These are phyloP conservation scores for Solanum lycopersicoides DNA, from an alignment of 257 asterid species.

Conservation along the genomic window DNA sequence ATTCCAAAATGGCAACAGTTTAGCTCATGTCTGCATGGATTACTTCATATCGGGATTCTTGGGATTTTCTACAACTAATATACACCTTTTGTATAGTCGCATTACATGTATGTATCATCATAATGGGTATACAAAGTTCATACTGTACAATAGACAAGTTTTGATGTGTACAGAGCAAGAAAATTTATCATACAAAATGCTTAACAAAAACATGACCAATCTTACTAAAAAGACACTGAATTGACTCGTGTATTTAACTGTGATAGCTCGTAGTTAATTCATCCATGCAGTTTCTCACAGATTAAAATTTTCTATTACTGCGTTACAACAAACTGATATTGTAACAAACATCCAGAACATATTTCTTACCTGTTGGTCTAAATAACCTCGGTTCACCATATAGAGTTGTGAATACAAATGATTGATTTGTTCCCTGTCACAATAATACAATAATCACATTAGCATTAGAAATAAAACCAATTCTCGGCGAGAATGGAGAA, in stretches of 20 bases:
- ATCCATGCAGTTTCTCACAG: not conserved
- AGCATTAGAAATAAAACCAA: not conserved
- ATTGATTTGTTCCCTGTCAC: conserved; percentile 72
- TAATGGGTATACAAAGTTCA: not conserved
- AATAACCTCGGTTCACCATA: conserved; percentile 91
- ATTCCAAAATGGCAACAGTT: not conserved
- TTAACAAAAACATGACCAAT: not conserved
- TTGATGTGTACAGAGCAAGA: not conserved
- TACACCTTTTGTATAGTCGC: not conserved
- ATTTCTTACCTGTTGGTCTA: conserved; percentile 75
- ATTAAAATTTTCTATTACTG: not conserved
- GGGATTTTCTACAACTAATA: not conserved
- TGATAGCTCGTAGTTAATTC: not conserved
- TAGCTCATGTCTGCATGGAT: not conserved
- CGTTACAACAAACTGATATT: not conserved
- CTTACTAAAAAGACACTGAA: not conserved
- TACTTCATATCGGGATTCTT: not conserved
- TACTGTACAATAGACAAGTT: not conserved
- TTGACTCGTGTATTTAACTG: not conserved
- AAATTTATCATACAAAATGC: not conserved
- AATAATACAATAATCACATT: not conserved
- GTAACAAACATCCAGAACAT: not conserved
- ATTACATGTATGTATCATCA: not conserved
- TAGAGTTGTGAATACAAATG: conserved; percentile 86
- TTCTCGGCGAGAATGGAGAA: not conserved